Evolutionary conservation across 2,329 filamentous ascomycete species (phyloP).

Genomic region (Cercospora sp.): DNA sequence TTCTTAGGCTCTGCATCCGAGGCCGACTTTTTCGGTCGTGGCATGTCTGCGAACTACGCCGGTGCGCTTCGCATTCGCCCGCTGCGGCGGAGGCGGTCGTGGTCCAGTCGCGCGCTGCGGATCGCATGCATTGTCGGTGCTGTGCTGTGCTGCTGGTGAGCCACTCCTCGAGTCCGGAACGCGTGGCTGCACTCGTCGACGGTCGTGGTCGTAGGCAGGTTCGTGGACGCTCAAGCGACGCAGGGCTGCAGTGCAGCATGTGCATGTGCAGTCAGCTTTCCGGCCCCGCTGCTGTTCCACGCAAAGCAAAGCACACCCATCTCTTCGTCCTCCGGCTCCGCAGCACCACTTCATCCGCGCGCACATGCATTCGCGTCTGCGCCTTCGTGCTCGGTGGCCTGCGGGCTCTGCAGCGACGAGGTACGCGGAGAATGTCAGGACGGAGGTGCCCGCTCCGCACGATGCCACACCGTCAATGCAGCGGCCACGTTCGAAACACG

Average conservation of each 20-base stretch:
- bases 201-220: background rate
- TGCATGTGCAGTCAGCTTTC: background rate
- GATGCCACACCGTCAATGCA: background rate
- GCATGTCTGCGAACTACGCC: conserved; percentile 50
- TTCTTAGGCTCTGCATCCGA: conserved; percentile 63
- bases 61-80: background rate
- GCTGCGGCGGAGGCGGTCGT: background rate
- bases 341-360: background rate
- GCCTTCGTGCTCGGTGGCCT: background rate
- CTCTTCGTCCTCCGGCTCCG: background rate
- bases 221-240: background rate
- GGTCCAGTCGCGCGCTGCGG: background rate
- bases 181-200: background rate
- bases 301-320: background rate
- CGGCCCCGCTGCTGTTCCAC: background rate
- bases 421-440: background rate
- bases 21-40: conserved; percentile 64
- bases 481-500: background rate
- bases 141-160: background rate
- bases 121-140: background rate
- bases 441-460: background rate
- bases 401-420: background rate
- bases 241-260: background rate
- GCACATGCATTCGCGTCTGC: background rate
- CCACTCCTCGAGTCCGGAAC: background rate